Evolutionary conservation across 2,329 filamentous ascomycete genomes (phyloP).

Genomic region (Fusarium ambrosium): DNA sequence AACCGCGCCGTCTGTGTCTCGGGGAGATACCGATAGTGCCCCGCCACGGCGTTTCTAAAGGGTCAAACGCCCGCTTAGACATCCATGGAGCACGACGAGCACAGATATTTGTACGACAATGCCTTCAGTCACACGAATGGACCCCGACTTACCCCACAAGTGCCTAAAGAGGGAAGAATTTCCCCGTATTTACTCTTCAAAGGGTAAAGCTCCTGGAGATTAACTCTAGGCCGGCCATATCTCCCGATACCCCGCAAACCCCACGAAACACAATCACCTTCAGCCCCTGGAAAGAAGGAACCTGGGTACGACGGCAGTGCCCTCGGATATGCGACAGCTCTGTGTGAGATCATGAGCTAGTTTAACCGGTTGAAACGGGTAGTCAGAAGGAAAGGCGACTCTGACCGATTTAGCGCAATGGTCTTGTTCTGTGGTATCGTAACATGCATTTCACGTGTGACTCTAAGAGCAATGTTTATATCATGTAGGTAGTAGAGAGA

Average conservation of each 20-base stretch:
- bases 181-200: background rate
- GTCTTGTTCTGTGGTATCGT: background rate
- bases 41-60: background rate
- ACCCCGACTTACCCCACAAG: background rate
- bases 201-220: background rate
- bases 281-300: background rate
- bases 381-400: background rate
- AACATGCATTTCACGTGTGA: background rate
- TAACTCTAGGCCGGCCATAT: background rate
- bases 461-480: background rate
- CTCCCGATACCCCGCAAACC: background rate
- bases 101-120: background rate
- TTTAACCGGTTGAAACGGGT: background rate
- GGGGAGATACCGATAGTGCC: background rate
- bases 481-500: background rate
- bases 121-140: background rate
- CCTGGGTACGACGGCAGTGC: background rate
- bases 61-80: background rate
- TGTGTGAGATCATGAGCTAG: background rate
- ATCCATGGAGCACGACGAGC: background rate
- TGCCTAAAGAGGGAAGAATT: background rate
- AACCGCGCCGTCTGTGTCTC: background rate
- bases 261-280: background rate
- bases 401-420: background rate
- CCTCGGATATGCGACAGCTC: background rate